Conservation (phyloP, 2,329 filamentous ascomycete species). For the Incumbomyces delicatus region DNA sequence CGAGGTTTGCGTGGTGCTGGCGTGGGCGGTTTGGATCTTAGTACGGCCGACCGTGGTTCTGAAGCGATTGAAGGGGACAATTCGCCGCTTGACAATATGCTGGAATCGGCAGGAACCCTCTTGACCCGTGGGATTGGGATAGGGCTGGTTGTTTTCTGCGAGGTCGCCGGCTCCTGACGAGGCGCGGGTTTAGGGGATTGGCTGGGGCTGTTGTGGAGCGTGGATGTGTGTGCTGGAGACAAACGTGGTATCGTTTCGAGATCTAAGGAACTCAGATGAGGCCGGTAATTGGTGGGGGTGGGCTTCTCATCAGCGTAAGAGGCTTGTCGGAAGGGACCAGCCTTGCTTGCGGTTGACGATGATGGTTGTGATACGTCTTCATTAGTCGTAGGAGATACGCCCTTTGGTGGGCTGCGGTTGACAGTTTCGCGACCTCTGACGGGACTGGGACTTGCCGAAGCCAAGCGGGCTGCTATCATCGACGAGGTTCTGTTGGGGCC, state of each 20-base stretch:
- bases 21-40: background rate
- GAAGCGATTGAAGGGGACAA: background rate
- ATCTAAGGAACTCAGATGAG: background rate
- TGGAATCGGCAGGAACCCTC: background rate
- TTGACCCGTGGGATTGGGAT: background rate
- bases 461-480: slow-evolving; percentile 2
- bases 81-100: background rate
- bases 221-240: background rate
- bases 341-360: too few relatives aligned
- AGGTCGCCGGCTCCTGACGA: background rate
- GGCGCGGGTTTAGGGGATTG: too few relatives aligned
- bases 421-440: background rate
- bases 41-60: background rate
- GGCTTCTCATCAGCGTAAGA: background rate
- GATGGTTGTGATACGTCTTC: too few relatives aligned
- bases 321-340: background rate
- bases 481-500: background rate
- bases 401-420: too few relatives aligned
- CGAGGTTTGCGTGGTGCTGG: slow-evolving; percentile 4
- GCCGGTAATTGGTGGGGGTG: background rate
- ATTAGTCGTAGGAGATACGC: too few relatives aligned
- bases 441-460: slow-evolving; percentile 4
- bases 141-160: background rate
- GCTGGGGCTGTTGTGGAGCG: too few relatives aligned
- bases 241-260: background rate